These are phyloP conservation scores for Ascochyta lentis DNA, from an alignment of 2,329 filamentous ascomycete species.

Conservation along the genomic window DNA sequence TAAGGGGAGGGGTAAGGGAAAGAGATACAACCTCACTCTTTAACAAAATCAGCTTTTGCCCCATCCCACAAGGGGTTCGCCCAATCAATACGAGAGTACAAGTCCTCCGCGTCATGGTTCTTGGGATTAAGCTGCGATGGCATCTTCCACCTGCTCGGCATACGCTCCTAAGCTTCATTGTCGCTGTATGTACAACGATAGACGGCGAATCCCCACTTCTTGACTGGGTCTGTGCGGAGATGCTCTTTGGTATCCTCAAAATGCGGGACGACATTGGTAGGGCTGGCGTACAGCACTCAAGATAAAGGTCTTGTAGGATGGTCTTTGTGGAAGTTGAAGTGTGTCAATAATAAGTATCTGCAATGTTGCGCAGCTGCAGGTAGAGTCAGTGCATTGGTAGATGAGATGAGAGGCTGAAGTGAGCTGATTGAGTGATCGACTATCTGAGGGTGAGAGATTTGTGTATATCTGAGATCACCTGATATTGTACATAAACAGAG, in stretches of 20 bases:
- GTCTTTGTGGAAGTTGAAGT: no score
- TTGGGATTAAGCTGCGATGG: slow-evolving; percentile 1
- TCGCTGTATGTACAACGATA: slow-evolving; percentile 19
- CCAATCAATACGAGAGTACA: slow-evolving; percentile 16
- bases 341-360: no score
- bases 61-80: slow-evolving; percentile 7
- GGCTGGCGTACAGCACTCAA: no score
- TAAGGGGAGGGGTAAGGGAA: no score
- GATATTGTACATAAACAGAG: no score
- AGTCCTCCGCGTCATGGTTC: not conserved
- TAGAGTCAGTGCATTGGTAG: no score
- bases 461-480: no score
- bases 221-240: not conserved
- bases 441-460: no score
- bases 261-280: not conserved
- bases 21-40: not conserved
- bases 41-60: not conserved
- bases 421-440: no score
- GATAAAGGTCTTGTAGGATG: no score
- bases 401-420: no score
- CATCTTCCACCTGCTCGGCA: slow-evolving; percentile 8
- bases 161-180: slow-evolving; percentile 10
- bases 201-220: slow-evolving; percentile 18
- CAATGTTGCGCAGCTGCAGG: no score
- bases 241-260: not conserved